phyloP scores from a whole-genome alignment of 2,329 filamentous ascomycete species.

The Nigrospora oryzae region DNA sequence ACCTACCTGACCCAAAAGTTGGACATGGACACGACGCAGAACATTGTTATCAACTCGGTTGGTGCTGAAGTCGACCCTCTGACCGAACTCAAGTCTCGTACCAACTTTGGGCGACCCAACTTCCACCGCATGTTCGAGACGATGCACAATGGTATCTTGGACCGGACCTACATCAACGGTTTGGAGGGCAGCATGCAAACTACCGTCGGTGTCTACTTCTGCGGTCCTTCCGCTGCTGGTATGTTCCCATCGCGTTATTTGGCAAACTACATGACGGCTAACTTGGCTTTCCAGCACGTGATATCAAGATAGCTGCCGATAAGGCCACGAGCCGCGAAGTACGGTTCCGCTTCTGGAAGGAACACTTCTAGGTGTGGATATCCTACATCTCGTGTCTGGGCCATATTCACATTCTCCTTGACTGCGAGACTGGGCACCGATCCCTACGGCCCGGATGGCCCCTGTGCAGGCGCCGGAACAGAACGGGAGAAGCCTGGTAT shows the following conservation, averaged over 20 bases:
- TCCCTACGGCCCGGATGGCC: no score
- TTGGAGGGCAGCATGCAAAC: constrained; percentile 69
- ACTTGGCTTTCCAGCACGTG: constrained; percentile 53
- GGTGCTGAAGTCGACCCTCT: constrained; percentile 82
- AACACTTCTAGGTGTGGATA: constrained; percentile 57
- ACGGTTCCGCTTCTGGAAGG: constrained; percentile 97
- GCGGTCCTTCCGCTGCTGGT: constrained; percentile 70
- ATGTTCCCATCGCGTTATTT: constrained; percentile 17
- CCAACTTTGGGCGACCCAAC: constrained; percentile 91
- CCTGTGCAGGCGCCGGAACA: no score
- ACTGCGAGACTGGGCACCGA: no score
- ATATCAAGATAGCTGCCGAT: constrained; percentile 77
- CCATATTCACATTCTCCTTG: no score
- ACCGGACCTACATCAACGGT: constrained; percentile 77
- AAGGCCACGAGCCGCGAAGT: constrained; percentile 68
- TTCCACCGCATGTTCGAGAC: constrained; percentile 71
- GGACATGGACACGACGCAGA: constrained; percentile 86
- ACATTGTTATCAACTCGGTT: constrained; percentile 94
- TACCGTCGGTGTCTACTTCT: constrained; percentile 96
- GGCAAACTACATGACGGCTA: constrained; percentile 15
- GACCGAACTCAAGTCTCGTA: constrained; percentile 81
- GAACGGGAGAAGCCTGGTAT: no score
- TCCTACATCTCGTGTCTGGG: no score
- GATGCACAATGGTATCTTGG: constrained; percentile 82
- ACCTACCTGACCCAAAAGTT: constrained; percentile 94